Evolutionary conservation across 305 asterid genomes (phyloP), one percentile per base, ranked within the genome.

Genomic region (Striga hermonthica): DNA sequence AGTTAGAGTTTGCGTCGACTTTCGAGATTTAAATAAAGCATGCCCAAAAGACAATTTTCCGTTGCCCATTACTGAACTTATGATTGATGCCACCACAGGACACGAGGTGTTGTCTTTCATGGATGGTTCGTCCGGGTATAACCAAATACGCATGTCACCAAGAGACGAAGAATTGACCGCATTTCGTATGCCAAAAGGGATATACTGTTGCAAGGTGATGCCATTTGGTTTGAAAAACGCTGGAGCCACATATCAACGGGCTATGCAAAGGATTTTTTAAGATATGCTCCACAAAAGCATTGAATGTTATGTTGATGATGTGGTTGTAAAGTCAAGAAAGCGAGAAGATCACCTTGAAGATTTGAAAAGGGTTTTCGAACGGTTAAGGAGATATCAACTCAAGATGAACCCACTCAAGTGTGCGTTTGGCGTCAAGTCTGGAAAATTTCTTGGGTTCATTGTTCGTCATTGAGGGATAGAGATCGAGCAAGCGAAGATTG

Each of bases 231-330:
- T 64, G 4, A 47, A 44, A 6, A 64, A 64, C 34, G 57, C 38
- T 9, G 6, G 66, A 3, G 5, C 12, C 35, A 61, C 39, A 14
- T 61, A 61, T 28, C 54, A 61, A 31, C 10, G 47, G 7, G 58
- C 47, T 2, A 64, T 64, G 68, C 34, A 64, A 5, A 64, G 13
- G 6, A 64, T 64, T 50, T 64, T 64, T 12, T 58, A 64, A 5
- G 36, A 44, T 6, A 53, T 53, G 62, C 70, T 55, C 3, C 63
- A 40, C 4, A 66, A 54, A 6, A 16, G 8, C 6, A 13, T 66
- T 28, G 43, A 66, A n/a, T 16, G 56, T 12, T 45, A 45, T 45
- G 57, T 28, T 10, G 44, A 62, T 47, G 43, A 62, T 31, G 12
- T 66, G 31, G 62, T 66, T 0, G 56, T 66, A 0, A 66, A 66